Conservation (phyloP, 1,284 basidiomycete genomes). For the Agaricales sp. region DNA sequence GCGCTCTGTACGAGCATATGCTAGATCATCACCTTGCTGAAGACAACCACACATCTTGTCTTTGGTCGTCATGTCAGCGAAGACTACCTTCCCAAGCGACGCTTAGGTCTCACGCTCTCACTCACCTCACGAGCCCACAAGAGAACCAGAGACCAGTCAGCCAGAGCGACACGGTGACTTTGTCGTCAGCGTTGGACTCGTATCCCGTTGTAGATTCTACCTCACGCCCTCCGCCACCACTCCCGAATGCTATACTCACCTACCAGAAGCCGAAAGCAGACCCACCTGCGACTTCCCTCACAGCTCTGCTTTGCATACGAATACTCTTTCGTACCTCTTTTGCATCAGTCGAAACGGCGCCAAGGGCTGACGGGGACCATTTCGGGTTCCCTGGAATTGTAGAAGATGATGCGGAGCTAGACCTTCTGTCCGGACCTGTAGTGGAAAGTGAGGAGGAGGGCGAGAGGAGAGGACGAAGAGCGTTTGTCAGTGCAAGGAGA, state of each 20-base stretch:
- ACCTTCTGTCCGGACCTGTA: constrained; percentile 10
- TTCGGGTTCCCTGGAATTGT: constrained; percentile 74
- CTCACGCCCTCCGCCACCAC: constrained; percentile 49
- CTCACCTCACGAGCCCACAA: constrained; percentile 55
- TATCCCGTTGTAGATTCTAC: constrained; percentile 56
- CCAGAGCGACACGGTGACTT: constrained; percentile 58
- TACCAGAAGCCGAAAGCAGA: constrained; percentile 48
- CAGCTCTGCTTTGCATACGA: constrained; percentile 65
- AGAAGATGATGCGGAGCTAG: constrained; percentile 53
- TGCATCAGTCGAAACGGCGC: constrained; percentile 52
- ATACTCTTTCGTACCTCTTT: constrained; percentile 69
- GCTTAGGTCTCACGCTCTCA: constrained; percentile 58
- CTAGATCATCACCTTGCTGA: constrained; percentile 36
- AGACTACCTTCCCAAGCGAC: constrained; percentile 32
- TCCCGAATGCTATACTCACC: constrained; percentile 43
- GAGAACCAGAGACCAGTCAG: constrained; percentile 44
- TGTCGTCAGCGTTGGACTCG: constrained; percentile 38
- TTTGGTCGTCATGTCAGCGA: constrained; percentile 56
- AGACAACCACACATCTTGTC: constrained; percentile 39
- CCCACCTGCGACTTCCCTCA: constrained; percentile 62
- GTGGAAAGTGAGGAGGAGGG: constrained; percentile 45
- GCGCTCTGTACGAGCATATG: constrained; percentile 61
- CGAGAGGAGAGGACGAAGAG: constrained; percentile 52
- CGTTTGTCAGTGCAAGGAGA: constrained; percentile 51
- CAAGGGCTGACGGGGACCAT: constrained; percentile 58